Percentiles rank a stretch among this genome's conserved stretches.
These are phyloP conservation scores for Pichia gijzeniarum DNA, from an alignment of 805 yeast species.

Conservation along the genomic window DNA sequence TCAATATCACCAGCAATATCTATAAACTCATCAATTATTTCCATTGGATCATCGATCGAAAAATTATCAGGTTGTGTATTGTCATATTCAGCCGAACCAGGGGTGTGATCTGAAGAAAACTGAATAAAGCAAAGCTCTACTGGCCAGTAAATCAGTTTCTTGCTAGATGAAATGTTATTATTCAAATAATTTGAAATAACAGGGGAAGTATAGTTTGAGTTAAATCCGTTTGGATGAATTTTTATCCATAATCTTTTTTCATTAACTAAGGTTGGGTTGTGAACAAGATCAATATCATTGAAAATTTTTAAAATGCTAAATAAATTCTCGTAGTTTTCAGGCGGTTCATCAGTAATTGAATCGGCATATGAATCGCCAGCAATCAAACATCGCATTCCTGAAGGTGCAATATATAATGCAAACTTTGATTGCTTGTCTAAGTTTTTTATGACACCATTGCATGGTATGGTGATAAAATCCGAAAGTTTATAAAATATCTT, in stretches of 20 bases:
- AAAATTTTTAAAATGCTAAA: slow-evolving; percentile 24
- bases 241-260: slow-evolving; percentile 49
- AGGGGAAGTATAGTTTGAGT: slow-evolving; percentile 63
- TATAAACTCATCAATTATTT: slow-evolving; percentile 25
- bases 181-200: slow-evolving; percentile 49
- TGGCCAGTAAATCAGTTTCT: slow-evolving; percentile 67
- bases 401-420: slow-evolving; percentile 47
- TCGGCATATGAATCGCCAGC: slow-evolving; percentile 25
- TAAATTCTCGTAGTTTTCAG: slow-evolving; percentile 31
- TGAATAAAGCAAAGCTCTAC: slow-evolving; percentile 59
- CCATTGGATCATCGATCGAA: slow-evolving; percentile 23
- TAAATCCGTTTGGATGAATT: slow-evolving; percentile 60
- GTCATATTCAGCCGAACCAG: slow-evolving; percentile 11
- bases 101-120: slow-evolving; percentile 26
- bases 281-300: slow-evolving; percentile 19
- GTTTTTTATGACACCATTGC: slow-evolving; percentile 5
- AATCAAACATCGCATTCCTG: slow-evolving; percentile 44
- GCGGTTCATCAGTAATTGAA: slow-evolving; percentile 33
- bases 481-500: slow-evolving; percentile 20
- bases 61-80: slow-evolving; percentile 2
- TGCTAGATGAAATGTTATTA: slow-evolving; percentile 25
- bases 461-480: slow-evolving; percentile 9
- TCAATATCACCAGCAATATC: slow-evolving; percentile 17
- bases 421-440: slow-evolving; percentile 15
- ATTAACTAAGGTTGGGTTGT: slow-evolving; percentile 1